Conservation (phyloP, 108 stramenopile species). For the Skeletonema costatum region DNA sequence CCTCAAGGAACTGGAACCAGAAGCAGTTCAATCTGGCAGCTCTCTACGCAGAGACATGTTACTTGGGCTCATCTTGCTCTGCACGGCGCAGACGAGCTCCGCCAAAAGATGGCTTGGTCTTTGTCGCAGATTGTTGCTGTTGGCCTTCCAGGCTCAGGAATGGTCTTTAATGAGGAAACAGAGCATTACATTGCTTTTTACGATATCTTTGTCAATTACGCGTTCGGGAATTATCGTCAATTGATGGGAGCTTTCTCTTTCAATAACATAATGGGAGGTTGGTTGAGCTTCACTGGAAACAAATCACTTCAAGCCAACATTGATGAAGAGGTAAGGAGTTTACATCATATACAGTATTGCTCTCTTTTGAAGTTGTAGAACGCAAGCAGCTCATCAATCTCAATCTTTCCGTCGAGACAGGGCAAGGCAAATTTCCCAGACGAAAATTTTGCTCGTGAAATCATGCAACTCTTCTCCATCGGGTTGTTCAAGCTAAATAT, state of each 20-base stretch:
- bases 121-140: slow-evolving; percentile 35
- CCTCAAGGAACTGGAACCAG: slow-evolving; percentile 5
- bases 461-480: slow-evolving; percentile 58
- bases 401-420: no score
- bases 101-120: slow-evolving; percentile 48
- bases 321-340: no score
- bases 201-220: slow-evolving; percentile 46
- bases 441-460: slow-evolving; percentile 32
- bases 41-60: slow-evolving; percentile 15
- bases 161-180: background rate
- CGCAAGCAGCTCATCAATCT: no score
- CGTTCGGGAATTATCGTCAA: slow-evolving; percentile 43
- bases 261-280: no score
- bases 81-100: slow-evolving; percentile 39
- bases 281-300: no score
- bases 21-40: background rate
- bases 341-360: no score
- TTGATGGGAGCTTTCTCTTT: background rate
- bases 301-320: no score
- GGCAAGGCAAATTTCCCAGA: background rate
- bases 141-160: slow-evolving; percentile 32
- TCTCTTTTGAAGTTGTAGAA: no score
- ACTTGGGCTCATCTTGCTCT: slow-evolving; percentile 26
- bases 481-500: slow-evolving; percentile 44
- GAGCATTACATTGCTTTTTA: slow-evolving; percentile 24